Evolutionary conservation across 331 rosid species (phyloP), one percentile per base, ranked within the genome.

Genomic region (Cucumis variabilis): DNA sequence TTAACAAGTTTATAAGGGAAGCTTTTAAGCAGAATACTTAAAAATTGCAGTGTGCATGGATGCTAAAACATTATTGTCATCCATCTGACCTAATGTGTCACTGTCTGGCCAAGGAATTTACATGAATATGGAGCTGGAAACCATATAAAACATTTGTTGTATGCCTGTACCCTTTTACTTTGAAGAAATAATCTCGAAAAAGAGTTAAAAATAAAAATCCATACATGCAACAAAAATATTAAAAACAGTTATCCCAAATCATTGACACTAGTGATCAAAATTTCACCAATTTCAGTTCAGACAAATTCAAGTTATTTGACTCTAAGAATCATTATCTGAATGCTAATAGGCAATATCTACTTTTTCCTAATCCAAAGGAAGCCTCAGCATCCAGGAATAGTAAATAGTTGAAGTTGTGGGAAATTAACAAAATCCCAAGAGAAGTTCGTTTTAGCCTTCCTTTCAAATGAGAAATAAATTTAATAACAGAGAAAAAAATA

Each of bases 31-130:
- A n/a, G 86, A 88, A 91, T 28, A 96, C 83, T 86, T 93, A 91
- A 96, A 96, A 62, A 92, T 96, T 0, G 92, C 78, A 55, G 98
- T 81, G 79, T 88, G 97, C 41, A 79, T 91, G 11, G 88, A 85
- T 24, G 80, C 37, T 0, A 93, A 3, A 60, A 84, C 82, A 15
- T 63, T 85, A 3, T 90, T 85, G 2, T 90, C 86, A 50, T 90
- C 92, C 93, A 90, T 92, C 51, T 84, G 66, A 50, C 89, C 88
- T 88, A 91, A 89, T 90, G 51, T 12, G 70, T 33, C 62, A 51
- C 78, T 44, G 46, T 70, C 53, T 46, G 71, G 71, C 60, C 71
- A 81, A 60, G 23, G 48, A 30, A 79, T 53, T 55, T 13, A 7
- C 65, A 15, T 53, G 84, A 78, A 50, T 51, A 51, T 24, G 66